A percentile compares a stretch with the other conserved stretches of the same genome.
Evolutionary conservation across 1,284 basidiomycete species (phyloP).

Genomic region (Ceratorhiza oryzae-sativae): DNA sequence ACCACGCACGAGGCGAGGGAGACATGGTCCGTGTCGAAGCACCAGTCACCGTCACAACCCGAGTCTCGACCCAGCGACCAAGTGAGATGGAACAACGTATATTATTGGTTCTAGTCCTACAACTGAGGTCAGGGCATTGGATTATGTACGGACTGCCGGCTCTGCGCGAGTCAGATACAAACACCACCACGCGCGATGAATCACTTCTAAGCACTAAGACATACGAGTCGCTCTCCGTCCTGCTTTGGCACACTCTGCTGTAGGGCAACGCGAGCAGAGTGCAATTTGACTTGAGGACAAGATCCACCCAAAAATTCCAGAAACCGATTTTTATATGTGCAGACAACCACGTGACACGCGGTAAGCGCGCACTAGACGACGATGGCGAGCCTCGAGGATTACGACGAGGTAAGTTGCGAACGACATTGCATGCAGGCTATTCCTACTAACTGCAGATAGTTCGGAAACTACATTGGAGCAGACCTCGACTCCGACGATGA

Average conservation of each 20-base stretch:
- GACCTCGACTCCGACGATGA: slow-evolving; percentile 90
- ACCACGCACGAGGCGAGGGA: neutral
- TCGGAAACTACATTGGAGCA: slow-evolving; percentile 95
- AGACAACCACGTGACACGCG: neutral
- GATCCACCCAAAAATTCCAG: neutral
- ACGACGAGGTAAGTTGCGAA: slow-evolving; percentile 63
- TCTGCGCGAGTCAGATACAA: slow-evolving; percentile 13
- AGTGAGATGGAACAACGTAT: neutral
- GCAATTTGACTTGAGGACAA: slow-evolving; percentile 37
- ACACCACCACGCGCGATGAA: neutral
- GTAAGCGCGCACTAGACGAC: slow-evolving; percentile 14
- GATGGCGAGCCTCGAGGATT: slow-evolving; percentile 67
- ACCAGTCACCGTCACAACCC: neutral
- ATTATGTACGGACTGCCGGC: slow-evolving; percentile 32
- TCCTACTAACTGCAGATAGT: slow-evolving; percentile 53
- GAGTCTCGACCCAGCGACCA: neutral
- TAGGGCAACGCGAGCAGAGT: slow-evolving; percentile 10
- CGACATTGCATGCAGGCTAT: neutral
- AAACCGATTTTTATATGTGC: slow-evolving; percentile 18
- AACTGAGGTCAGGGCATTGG: neutral
- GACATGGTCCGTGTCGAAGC: neutral
- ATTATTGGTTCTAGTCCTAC: neutral
- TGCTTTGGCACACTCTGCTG: slow-evolving; percentile 35
- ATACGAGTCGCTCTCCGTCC: slow-evolving; percentile 23
- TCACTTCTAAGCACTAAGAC: slow-evolving; percentile 21